phyloP scores from a whole-genome alignment of 352 stramenopile species.

The Pythium chondricola region DNA sequence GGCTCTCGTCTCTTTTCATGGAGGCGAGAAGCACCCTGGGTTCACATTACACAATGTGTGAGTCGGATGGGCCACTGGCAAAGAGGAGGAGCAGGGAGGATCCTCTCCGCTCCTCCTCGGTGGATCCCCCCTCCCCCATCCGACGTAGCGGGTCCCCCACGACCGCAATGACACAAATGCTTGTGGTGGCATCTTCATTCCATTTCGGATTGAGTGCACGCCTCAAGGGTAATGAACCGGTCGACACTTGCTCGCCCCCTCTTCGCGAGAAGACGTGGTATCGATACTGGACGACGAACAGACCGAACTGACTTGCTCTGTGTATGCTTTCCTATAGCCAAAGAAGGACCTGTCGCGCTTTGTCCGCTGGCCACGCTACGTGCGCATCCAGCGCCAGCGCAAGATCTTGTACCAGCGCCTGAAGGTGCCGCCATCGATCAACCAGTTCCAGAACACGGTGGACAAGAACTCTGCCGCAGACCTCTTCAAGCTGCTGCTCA shows the following conservation, averaged over 20 bases:
- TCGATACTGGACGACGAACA: neutral
- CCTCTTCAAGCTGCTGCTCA: constrained; percentile 98
- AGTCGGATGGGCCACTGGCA: constrained; percentile 7
- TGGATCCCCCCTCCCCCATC: no score
- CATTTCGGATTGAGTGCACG: constrained; percentile 21
- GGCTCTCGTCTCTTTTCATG: neutral
- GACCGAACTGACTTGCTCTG: neutral
- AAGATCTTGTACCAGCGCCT: constrained; percentile 98
- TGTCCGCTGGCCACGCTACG: constrained; percentile 98
- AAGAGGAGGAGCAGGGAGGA: no score
- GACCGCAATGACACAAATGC: constrained; percentile 91
- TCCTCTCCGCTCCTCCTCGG: no score
- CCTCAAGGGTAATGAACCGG: constrained; percentile 76
- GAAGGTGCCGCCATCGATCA: constrained; percentile 98
- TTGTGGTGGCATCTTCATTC: constrained; percentile 65
- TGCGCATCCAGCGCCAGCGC: constrained; percentile 98
- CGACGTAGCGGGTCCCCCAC: constrained; percentile 83
- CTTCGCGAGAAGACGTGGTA: neutral
- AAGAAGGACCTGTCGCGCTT: constrained; percentile 97
- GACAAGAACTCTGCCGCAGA: constrained; percentile 98
- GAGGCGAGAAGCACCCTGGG: neutral
- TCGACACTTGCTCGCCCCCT: neutral
- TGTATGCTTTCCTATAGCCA: constrained; percentile 50
- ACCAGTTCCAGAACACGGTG: constrained; percentile 98
- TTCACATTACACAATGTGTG: constrained; percentile 20